These are phyloP conservation scores for Leishmania mexicana DNA, from an alignment of 208 protist genomes.

Conservation along the genomic window DNA sequence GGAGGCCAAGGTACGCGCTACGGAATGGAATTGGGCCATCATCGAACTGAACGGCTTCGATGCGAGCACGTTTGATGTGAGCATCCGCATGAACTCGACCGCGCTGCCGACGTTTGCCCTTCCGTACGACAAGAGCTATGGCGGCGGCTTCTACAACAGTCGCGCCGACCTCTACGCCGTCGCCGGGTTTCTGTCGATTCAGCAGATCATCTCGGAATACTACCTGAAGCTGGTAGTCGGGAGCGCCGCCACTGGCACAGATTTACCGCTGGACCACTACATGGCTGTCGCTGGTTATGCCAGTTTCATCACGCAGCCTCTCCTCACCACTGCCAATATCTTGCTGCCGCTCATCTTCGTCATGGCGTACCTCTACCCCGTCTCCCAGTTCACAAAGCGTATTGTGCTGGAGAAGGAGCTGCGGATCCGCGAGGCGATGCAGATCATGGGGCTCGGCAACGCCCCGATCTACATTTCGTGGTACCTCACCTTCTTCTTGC, in stretches of 20 bases:
- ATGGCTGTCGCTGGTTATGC: conserved; percentile 38
- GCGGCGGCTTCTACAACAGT: conserved; percentile 28
- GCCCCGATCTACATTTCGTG: conserved; percentile 50
- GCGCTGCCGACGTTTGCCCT: conserved; percentile 50
- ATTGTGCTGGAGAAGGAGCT: conserved; percentile 85
- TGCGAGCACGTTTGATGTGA: conserved; percentile 40
- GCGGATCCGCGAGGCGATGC: conserved; percentile 72
- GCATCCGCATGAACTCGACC: conserved; percentile 50
- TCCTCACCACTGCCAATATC: conserved; percentile 41
- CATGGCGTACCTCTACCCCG: conserved; percentile 67
- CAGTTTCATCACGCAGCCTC: conserved; percentile 41
- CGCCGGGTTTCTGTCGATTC: conserved; percentile 36
- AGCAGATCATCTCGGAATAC: conserved; percentile 45
- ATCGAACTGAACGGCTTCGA: conserved; percentile 41
- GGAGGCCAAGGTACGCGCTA: conserved; percentile 16
- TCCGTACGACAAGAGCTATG: conserved; percentile 24
- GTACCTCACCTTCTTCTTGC: conserved; percentile 41
- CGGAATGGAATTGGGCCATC: conserved; percentile 44
- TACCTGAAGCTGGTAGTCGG: conserved; percentile 32
- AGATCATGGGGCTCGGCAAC: conserved; percentile 83
- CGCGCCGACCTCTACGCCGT: conserved; percentile 19
- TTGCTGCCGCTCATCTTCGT: conserved; percentile 63
- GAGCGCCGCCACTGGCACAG: conserved; percentile 8
- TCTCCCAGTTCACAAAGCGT: conserved; percentile 66
- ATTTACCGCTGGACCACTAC: conserved; percentile 37